These are phyloP conservation scores for Penicillium sp. DNA, from an alignment of 2,329 filamentous ascomycete species.

Conservation along the genomic window DNA sequence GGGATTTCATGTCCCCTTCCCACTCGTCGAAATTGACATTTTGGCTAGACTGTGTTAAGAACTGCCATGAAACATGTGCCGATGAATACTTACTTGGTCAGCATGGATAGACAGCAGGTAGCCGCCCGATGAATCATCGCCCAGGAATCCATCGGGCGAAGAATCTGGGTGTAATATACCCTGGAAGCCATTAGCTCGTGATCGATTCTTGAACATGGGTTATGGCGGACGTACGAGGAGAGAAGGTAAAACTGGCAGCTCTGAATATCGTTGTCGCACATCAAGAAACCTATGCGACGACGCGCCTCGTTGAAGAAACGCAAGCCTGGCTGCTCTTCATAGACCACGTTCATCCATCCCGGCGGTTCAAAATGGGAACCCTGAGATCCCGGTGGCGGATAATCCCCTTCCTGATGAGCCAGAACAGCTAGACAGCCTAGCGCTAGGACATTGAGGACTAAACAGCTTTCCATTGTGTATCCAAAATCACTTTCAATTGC, in stretches of 20 bases:
- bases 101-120: slow-evolving; percentile 45
- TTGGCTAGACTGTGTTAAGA: slow-evolving; percentile 22
- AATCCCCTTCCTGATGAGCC: slow-evolving; percentile 47
- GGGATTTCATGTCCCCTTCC: slow-evolving; percentile 53
- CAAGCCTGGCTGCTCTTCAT: slow-evolving; percentile 43
- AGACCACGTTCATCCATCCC: slow-evolving; percentile 36
- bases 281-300: slow-evolving; percentile 48
- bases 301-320: slow-evolving; percentile 53
- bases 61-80: slow-evolving; percentile 7
- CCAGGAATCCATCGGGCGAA: slow-evolving; percentile 52
- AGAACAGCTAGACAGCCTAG: slow-evolving; percentile 48
- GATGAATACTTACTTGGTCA: slow-evolving; percentile 40
- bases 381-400: slow-evolving; percentile 39
- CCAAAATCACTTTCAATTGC: slow-evolving; percentile 49
- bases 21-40: slow-evolving; percentile 46
- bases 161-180: slow-evolving; percentile 48
- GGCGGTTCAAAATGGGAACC: slow-evolving; percentile 33
- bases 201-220: not conserved
- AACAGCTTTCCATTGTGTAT: slow-evolving; percentile 48
- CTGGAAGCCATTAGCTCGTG: slow-evolving; percentile 16
- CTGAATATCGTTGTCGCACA: slow-evolving; percentile 47
- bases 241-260: slow-evolving; percentile 51
- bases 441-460: slow-evolving; percentile 49
- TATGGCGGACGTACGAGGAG: slow-evolving; percentile 36
- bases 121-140: slow-evolving; percentile 50